These are phyloP conservation scores for Aspergillus transmontanensis DNA, from an alignment of 2,329 filamentous ascomycete species.

Conservation along the genomic window DNA sequence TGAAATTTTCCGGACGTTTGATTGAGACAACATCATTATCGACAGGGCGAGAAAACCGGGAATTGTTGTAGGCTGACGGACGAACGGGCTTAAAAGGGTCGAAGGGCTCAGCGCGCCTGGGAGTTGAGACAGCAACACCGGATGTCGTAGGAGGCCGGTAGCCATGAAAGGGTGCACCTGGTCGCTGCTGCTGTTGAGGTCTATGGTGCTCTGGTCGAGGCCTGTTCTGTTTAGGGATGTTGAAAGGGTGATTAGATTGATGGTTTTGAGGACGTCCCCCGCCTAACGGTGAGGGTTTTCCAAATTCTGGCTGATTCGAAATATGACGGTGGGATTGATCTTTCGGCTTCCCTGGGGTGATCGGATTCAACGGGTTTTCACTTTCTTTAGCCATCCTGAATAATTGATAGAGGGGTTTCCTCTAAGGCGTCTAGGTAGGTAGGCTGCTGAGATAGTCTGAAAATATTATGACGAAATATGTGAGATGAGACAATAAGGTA, in stretches of 20 bases:
- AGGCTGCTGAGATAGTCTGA: neutral
- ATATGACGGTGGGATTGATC: slow-evolving; percentile 36
- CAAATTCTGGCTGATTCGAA: slow-evolving; percentile 56
- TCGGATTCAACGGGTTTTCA: slow-evolving; percentile 44
- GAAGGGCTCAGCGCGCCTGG: slow-evolving; percentile 34
- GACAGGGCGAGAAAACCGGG: slow-evolving; percentile 23
- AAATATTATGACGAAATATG: neutral
- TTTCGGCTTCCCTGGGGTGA: slow-evolving; percentile 39
- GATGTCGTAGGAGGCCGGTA: slow-evolving; percentile 25
- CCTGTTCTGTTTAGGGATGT: slow-evolving; percentile 53
- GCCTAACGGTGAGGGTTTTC: slow-evolving; percentile 60
- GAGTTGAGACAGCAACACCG: slow-evolving; percentile 21
- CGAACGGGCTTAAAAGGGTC: slow-evolving; percentile 44
- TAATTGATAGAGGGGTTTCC: neutral
- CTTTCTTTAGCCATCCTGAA: slow-evolving; percentile 56
- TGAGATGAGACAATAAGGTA: neutral
- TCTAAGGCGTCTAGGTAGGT: neutral
- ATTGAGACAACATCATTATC: slow-evolving; percentile 47
- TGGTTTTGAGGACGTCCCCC: slow-evolving; percentile 41
- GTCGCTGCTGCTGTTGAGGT: slow-evolving; percentile 26
- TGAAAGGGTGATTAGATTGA: slow-evolving; percentile 51
- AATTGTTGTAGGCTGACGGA: slow-evolving; percentile 40
- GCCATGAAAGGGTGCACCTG: slow-evolving; percentile 21
- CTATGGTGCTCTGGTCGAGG: slow-evolving; percentile 55
- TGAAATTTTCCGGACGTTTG: slow-evolving; percentile 51